Conservation (phyloP, 192 early-diverging fungal genomes). For the Coemansia aciculifera region DNA sequence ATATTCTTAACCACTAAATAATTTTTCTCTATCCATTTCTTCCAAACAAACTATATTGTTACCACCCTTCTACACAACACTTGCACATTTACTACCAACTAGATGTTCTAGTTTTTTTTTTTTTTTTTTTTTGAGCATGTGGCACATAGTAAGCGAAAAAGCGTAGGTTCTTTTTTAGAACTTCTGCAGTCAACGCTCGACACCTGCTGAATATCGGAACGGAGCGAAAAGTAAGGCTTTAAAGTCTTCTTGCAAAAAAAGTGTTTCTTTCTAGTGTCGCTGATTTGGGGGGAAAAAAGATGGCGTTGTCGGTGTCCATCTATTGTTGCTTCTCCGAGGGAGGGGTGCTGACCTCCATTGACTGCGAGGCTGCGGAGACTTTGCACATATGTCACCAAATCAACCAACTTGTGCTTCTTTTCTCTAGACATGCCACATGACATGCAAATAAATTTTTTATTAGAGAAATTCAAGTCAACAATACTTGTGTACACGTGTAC, state of each 20-base stretch:
- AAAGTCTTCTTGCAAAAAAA: neutral
- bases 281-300: neutral
- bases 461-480: too few species aligned
- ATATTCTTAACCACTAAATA: conserved; percentile 40
- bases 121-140: neutral
- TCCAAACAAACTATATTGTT: neutral
- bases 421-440: neutral
- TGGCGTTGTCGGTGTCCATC: neutral
- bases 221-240: neutral
- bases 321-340: neutral
- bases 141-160: neutral
- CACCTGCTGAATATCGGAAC: neutral
- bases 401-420: neutral
- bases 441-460: neutral
- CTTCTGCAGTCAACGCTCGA: neutral
- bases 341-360: conserved; percentile 4
- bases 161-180: neutral
- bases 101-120: neutral
- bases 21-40: neutral
- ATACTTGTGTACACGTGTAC: too few species aligned
- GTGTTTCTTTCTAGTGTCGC: neutral
- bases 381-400: neutral
- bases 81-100: too few species aligned
- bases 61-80: neutral
- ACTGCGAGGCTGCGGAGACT: neutral